These are phyloP conservation scores for Podospora pseudocomata DNA, from an alignment of 495 filamentous ascomycete species.

Conservation along the genomic window DNA sequence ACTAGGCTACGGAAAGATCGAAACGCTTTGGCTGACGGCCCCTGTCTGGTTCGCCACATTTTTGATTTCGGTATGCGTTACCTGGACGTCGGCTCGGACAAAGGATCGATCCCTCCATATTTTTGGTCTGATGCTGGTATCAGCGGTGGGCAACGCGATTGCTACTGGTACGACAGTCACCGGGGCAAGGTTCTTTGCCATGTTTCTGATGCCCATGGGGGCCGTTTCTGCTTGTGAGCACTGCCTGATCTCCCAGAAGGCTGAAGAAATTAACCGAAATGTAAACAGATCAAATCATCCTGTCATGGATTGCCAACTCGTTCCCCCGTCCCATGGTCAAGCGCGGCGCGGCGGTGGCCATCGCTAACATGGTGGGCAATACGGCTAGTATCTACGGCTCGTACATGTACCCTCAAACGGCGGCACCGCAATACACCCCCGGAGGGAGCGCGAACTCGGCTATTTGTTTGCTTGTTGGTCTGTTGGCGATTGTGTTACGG, in stretches of 20 bases:
- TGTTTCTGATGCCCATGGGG: constrained; percentile 50
- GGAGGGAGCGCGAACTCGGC: constrained; percentile 46
- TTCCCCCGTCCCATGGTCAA: constrained; percentile 53
- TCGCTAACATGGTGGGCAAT: constrained; percentile 55
- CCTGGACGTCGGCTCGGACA: constrained; percentile 38
- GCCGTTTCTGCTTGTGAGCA: constrained; percentile 43
- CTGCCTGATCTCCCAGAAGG: no score
- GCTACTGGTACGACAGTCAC: constrained; percentile 42
- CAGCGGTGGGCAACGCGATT: constrained; percentile 50
- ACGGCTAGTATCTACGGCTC: constrained; percentile 52
- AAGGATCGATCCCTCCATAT: constrained; percentile 45
- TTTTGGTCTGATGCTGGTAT: constrained; percentile 43
- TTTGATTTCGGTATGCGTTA: constrained; percentile 35
- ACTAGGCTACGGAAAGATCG: constrained; percentile 48
- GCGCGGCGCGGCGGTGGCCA: constrained; percentile 50
- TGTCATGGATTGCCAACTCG: constrained; percentile 54
- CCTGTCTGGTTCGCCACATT: constrained; percentile 47
- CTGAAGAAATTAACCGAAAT: constrained; percentile 2
- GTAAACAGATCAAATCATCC: constrained; percentile 40
- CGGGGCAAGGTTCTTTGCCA: constrained; percentile 49
- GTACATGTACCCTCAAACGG: constrained; percentile 52
- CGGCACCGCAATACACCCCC: constrained; percentile 48
- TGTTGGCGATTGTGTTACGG: constrained; percentile 42
- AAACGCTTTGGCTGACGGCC: constrained; percentile 51
- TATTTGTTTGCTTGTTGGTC: constrained; percentile 41